Base-by-base conservation (phyloP, 768 basidiomycete species). In the Kockovaella imperatae region DNA sequence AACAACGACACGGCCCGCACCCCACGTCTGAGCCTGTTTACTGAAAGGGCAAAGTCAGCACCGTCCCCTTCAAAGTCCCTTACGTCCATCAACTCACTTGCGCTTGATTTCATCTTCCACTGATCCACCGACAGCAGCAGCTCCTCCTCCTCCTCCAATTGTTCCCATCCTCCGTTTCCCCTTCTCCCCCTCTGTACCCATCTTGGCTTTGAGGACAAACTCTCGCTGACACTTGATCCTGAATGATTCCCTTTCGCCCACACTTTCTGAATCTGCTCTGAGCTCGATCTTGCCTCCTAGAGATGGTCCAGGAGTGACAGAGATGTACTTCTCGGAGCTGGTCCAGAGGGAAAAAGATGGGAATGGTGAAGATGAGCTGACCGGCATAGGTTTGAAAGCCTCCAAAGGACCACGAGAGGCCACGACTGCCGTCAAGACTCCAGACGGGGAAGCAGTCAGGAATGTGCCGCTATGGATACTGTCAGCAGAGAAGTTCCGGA, bases 171-270 rank as follows among this genome's bases (percentile, higher is more conserved):
- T 23, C 35, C 54, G 21, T 47, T 39, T 18, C 20, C 47, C 4
- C 30, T 11, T 35, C 53, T 52, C 49, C 49, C 49, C 51, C 46
- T 45, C 44, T 35, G 36, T 47, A 8, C 42, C 51, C 25, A 66
- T 24, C 35, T 55, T 52, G 5, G 65, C 69, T 45, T 68, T 68
- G 35, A 56, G 45, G 21, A 70, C 69, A 50, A 60, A 67, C 35
- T 70, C 69, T 28, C 67, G 54, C 53, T 70, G 69, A 56, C 69
- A 70, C 36, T 70, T 70, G n/a, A 70, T 56, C 32, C 45, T 50
- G 38, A 64, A 42, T 34, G 34, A 42, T 41, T 67, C 67, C 18
- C 45, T 36, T 21, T 54, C 44, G 7, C 53, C 59, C 11, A 45
- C 36, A 3, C 15, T 40, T 23, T 60, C 62, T 3, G 58, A 55